These are phyloP conservation scores for Aspergillus ibericus DNA, from an alignment of 2,329 filamentous ascomycete genomes.

Conservation along the genomic window DNA sequence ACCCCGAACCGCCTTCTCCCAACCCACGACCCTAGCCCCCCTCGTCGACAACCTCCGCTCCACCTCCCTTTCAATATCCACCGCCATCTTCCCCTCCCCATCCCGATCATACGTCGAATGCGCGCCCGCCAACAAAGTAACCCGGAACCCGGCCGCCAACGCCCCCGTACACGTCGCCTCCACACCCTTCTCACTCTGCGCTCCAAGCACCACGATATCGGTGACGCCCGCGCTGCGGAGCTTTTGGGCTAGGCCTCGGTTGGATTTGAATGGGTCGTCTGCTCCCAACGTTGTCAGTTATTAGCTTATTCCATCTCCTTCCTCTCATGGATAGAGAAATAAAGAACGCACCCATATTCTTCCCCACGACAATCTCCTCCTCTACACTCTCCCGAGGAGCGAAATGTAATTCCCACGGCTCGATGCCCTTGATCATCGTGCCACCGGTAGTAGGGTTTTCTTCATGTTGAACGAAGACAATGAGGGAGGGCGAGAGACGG, in stretches of 20 bases:
- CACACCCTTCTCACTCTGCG: constrained; percentile 1
- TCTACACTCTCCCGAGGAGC: neutral
- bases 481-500: neutral
- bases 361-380: neutral
- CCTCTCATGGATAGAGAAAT: too few species aligned
- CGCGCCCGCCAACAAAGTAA: neutral
- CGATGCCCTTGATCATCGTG: neutral
- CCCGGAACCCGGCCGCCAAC: neutral
- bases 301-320: neutral
- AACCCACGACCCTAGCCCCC: neutral
- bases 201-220: neutral
- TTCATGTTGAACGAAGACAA: constrained; percentile 4
- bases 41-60: neutral
- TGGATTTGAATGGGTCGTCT: constrained; percentile 6
- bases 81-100: neutral
- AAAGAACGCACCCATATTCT: neutral
- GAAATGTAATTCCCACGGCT: constrained; percentile 1
- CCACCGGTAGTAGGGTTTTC: neutral
- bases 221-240: neutral
- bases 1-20: neutral
- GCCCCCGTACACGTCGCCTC: constrained; percentile 5
- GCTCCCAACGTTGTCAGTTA: too few species aligned
- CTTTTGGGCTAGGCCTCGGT: neutral
- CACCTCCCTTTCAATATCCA: constrained; percentile 1
- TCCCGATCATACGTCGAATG: constrained; percentile 4